phyloP scores from a whole-genome alignment of 2,329 filamentous ascomycete species.

The Epichloe coenophiala region DNA sequence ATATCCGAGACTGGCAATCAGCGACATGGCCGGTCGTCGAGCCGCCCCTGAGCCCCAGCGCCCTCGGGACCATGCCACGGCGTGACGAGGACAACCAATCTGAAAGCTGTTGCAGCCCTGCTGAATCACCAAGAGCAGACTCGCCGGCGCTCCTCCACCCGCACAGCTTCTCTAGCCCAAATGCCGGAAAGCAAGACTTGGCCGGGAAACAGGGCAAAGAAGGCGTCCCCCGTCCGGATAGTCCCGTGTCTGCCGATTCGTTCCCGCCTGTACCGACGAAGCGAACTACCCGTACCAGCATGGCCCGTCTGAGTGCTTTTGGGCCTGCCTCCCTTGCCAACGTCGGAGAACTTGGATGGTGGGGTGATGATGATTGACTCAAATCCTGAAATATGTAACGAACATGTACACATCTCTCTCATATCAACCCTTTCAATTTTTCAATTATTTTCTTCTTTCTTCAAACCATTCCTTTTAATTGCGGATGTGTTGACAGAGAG shows the following conservation, averaged over 20 bases:
- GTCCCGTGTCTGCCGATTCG: slow-evolving; percentile 22
- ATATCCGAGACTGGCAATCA: slow-evolving; percentile 23
- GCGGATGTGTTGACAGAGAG: not conserved
- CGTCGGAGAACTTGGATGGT: slow-evolving; percentile 20
- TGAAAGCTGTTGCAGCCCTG: not conserved
- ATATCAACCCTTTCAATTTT: not conserved
- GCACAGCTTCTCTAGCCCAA: slow-evolving; percentile 2
- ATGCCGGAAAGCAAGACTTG: not conserved
- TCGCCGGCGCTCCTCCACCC: slow-evolving; percentile 4
- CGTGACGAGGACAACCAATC: not conserved
- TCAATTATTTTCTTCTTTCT: not conserved
- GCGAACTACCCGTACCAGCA: slow-evolving; percentile 19
- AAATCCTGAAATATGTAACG: not conserved
- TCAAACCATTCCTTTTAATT: not conserved
- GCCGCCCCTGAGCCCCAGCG: not conserved
- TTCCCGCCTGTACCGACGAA: slow-evolving; percentile 14
- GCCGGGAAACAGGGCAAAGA: slow-evolving; percentile 8
- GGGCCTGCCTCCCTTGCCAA: slow-evolving; percentile 13
- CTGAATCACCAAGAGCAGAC: slow-evolving; percentile 8
- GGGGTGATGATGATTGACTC: slow-evolving; percentile 27
- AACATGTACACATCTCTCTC: not conserved
- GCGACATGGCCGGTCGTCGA: slow-evolving; percentile 5
- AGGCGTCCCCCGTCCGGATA: slow-evolving; percentile 27
- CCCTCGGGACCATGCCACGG: not conserved
- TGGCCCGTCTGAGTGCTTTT: slow-evolving; percentile 24